These are phyloP conservation scores for Penicillium decumbens DNA, from an alignment of 2,329 filamentous ascomycete genomes.

Conservation along the genomic window DNA sequence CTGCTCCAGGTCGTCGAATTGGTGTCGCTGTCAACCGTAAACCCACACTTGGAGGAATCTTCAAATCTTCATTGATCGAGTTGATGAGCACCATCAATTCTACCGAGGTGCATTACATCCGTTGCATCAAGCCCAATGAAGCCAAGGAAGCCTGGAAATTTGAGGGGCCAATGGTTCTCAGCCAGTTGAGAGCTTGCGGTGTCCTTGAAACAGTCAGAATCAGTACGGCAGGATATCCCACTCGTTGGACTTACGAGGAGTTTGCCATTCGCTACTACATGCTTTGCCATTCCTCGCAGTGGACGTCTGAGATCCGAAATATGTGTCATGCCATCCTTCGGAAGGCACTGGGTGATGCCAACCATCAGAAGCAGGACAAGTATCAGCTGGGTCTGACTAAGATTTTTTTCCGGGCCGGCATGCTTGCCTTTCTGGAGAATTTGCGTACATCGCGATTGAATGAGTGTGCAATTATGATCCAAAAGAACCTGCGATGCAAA, in stretches of 20 bases:
- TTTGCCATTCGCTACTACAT: slow-evolving; percentile 98
- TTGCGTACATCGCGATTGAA: slow-evolving; percentile 85
- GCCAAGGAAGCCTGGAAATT: slow-evolving; percentile 96
- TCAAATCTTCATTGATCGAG: slow-evolving; percentile 97
- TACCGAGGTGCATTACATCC: slow-evolving; percentile 97
- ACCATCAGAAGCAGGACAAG: slow-evolving; percentile 73
- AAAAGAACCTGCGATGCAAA: slow-evolving; percentile 94
- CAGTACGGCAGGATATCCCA: slow-evolving; percentile 94
- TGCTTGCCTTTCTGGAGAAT: slow-evolving; percentile 97
- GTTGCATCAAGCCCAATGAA: slow-evolving; percentile 98
- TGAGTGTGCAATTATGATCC: slow-evolving; percentile 92
- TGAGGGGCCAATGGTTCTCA: slow-evolving; percentile 97
- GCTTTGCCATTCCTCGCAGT: slow-evolving; percentile 81
- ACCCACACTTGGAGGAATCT: slow-evolving; percentile 94
- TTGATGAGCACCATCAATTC: slow-evolving; percentile 97
- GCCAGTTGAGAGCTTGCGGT: slow-evolving; percentile 95
- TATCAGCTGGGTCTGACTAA: slow-evolving; percentile 97
- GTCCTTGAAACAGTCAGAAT: slow-evolving; percentile 97
- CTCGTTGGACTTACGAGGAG: slow-evolving; percentile 97
- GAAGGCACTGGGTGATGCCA: slow-evolving; percentile 77
- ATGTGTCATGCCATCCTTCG: slow-evolving; percentile 91
- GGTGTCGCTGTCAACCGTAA: slow-evolving; percentile 92
- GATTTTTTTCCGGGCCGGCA: slow-evolving; percentile 98
- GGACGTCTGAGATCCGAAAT: slow-evolving; percentile 88
- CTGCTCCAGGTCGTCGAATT: slow-evolving; percentile 71